Evolutionary conservation across 192 early-diverging fungal genomes (phyloP).

Genomic region (Linnemannia exigua): DNA sequence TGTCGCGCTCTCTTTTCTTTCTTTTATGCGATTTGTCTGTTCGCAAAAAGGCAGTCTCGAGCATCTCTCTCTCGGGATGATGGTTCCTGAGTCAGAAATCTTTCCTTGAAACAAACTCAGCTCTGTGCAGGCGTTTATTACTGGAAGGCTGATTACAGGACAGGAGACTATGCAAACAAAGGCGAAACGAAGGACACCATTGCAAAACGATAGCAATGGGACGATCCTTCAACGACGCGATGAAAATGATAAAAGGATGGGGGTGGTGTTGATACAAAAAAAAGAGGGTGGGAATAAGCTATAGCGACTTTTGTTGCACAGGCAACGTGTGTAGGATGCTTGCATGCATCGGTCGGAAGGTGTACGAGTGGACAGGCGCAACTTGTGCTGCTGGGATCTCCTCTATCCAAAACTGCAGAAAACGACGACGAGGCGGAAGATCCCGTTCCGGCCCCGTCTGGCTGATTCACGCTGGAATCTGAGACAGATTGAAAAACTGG

Average conservation of each 20-base stretch:
- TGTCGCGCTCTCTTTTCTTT: neutral
- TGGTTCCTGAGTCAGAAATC: conserved; percentile 4
- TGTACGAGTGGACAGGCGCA: conserved; percentile 4
- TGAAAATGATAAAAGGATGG: neutral
- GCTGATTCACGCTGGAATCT: conserved; percentile 16
- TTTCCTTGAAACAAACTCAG: neutral
- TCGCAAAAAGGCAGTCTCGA: neutral
- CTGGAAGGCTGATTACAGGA: too few species aligned
- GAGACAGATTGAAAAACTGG: conserved; percentile 46
- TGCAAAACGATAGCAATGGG: too few species aligned
- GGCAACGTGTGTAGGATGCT: neutral
- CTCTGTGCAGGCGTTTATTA: too few species aligned
- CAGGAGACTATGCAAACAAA: neutral
- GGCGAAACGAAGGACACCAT: neutral
- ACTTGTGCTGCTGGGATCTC: conserved; percentile 6
- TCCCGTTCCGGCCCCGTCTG: neutral
- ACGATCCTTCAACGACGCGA: neutral
- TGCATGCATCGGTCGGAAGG: conserved; percentile 2
- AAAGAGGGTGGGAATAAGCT: neutral
- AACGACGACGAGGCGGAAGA: conserved; percentile 2
- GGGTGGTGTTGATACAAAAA: neutral
- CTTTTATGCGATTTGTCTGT: too few species aligned
- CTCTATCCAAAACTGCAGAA: neutral
- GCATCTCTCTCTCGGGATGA: neutral
- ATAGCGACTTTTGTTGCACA: neutral